Percentiles rank a stretch among this genome's conserved stretches.
These are phyloP conservation scores for Mycogone perniciosa DNA, from an alignment of 2,329 filamentous ascomycete genomes.

Conservation along the genomic window DNA sequence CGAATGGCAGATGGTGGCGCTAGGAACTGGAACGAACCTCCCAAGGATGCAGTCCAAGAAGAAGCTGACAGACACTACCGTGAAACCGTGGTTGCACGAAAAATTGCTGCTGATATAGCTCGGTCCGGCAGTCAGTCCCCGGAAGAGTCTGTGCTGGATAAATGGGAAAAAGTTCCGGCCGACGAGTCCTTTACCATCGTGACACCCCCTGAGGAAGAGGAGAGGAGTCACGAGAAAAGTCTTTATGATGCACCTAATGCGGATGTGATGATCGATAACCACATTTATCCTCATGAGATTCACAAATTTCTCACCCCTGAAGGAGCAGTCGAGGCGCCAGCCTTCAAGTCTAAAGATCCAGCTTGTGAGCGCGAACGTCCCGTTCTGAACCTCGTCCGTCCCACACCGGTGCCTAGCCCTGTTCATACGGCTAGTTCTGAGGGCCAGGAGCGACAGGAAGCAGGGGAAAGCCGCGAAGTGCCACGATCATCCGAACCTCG, in stretches of 20 bases:
- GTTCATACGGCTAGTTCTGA: constrained; percentile 37
- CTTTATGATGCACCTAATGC: constrained; percentile 54
- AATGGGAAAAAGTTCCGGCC: constrained; percentile 39
- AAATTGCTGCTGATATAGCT: constrained; percentile 47
- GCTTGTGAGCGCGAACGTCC: constrained; percentile 51
- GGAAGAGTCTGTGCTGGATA: constrained; percentile 48
- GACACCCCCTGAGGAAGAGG: constrained; percentile 48
- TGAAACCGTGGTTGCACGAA: constrained; percentile 46
- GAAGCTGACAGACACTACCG: constrained; percentile 54
- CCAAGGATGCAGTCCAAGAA: constrained; percentile 45
- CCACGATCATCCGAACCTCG: constrained; percentile 19
- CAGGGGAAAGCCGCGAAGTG: constrained; percentile 16
- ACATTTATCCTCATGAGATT: constrained; percentile 49
- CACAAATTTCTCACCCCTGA: constrained; percentile 27
- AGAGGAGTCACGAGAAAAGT: constrained; percentile 34
- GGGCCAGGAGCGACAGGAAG: constrained; percentile 15
- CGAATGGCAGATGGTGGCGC: constrained; percentile 29
- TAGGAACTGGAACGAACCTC: constrained; percentile 24
- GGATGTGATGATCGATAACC: constrained; percentile 57
- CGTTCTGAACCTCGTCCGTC: constrained; percentile 53
- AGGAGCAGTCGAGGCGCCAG: constrained; percentile 22
- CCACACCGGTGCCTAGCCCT: constrained; percentile 45
- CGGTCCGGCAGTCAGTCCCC: constrained; percentile 47
- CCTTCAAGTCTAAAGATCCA: constrained; percentile 44
- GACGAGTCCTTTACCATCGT: constrained; percentile 40